Evolutionary conservation across 2,329 filamentous ascomycete genomes (phyloP).

Genomic region (Neopestalotiopsis rosae): DNA sequence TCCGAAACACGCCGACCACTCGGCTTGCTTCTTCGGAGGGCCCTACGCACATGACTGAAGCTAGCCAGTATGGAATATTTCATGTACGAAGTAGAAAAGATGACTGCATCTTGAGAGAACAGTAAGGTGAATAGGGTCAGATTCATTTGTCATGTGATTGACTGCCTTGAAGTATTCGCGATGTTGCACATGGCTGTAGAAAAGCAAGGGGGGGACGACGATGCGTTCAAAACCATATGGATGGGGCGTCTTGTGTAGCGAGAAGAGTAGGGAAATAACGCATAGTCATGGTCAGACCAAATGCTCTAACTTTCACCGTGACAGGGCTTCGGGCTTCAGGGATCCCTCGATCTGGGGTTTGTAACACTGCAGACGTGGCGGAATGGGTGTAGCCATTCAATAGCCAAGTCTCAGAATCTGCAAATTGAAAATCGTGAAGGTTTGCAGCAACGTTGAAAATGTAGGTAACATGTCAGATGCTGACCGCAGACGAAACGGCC

Average conservation of each 20-base stretch:
- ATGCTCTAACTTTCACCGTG: neutral
- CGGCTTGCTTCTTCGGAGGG: conserved; percentile 14
- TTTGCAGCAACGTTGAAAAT: neutral
- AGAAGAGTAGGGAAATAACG: conserved; percentile 24
- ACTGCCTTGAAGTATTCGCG: conserved; percentile 19
- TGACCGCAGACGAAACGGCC: neutral
- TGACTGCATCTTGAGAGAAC: neutral
- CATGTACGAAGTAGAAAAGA: neutral
- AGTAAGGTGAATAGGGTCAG: neutral
- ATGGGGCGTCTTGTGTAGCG: conserved; percentile 26
- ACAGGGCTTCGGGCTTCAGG: conserved; percentile 11
- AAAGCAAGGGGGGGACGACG: neutral
- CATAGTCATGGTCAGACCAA: conserved; percentile 18
- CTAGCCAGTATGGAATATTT: neutral
- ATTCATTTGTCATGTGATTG: conserved; percentile 1
- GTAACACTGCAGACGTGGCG: conserved; percentile 14
- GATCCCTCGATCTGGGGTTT: neutral
- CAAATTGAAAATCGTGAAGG: neutral
- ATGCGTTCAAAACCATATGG: conserved; percentile 20
- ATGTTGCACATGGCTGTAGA: conserved; percentile 23
- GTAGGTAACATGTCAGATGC: conserved; percentile 1
- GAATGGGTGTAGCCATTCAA: neutral
- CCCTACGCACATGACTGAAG: conserved; percentile 7
- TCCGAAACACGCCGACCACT: conserved; percentile 39
- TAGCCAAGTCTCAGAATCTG: neutral